Conservation (phyloP, 1,284 basidiomycete genomes). For the Kwoniella shivajii region DNA sequence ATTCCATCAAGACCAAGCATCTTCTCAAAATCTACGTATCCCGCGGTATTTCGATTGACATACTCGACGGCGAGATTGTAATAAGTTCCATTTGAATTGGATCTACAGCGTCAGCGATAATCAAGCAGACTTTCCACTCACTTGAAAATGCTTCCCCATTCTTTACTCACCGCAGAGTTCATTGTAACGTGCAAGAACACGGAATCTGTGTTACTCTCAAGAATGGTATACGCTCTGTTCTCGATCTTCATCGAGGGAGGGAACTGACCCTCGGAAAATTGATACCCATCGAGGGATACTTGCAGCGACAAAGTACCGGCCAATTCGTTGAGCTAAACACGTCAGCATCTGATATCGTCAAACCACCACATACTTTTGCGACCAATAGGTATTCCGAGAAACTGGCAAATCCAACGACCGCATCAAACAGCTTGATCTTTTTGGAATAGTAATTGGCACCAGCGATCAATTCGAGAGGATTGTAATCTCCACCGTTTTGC, state of each 20-base stretch:
- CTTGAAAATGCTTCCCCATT: slow-evolving; percentile 88
- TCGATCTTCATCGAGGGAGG: slow-evolving; percentile 85
- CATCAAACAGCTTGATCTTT: slow-evolving; percentile 76
- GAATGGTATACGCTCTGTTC: slow-evolving; percentile 78
- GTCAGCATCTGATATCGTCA: background rate
- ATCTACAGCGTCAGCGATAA: slow-evolving; percentile 56
- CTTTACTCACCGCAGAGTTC: slow-evolving; percentile 69
- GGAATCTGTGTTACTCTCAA: slow-evolving; percentile 90
- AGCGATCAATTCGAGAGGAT: slow-evolving; percentile 76
- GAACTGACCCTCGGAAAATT: slow-evolving; percentile 84
- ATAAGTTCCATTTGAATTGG: slow-evolving; percentile 97
- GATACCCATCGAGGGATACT: slow-evolving; percentile 85
- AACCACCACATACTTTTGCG: slow-evolving; percentile 67
- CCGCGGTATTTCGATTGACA: slow-evolving; percentile 82
- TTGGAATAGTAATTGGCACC: slow-evolving; percentile 74
- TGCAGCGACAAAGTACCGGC: slow-evolving; percentile 73
- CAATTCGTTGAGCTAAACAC: slow-evolving; percentile 62
- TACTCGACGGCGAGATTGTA: slow-evolving; percentile 82
- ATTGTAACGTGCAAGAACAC: slow-evolving; percentile 96
- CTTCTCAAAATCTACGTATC: slow-evolving; percentile 98
- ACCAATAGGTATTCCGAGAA: slow-evolving; percentile 95
- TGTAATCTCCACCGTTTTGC: slow-evolving; percentile 64
- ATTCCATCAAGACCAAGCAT: slow-evolving; percentile 95
- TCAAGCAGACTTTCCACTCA: slow-evolving; percentile 6
- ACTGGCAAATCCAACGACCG: slow-evolving; percentile 91